Evolutionary conservation across 495 filamentous ascomycete species (phyloP).

Genomic region (Evernia prunastri): DNA sequence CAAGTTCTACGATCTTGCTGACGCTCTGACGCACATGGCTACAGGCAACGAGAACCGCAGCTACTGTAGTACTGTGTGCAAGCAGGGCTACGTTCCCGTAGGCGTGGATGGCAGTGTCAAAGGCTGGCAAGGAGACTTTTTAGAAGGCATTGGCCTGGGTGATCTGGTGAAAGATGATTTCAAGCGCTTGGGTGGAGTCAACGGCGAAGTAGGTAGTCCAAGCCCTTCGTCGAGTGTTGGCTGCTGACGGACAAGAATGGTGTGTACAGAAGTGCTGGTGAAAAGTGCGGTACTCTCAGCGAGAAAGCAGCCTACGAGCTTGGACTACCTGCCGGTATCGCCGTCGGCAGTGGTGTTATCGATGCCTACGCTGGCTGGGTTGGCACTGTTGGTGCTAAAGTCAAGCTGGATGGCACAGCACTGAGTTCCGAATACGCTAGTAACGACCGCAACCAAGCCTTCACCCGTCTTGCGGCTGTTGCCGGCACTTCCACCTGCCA

Average conservation of each 20-base stretch:
- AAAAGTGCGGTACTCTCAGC: conserved; percentile 76
- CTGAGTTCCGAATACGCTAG: conserved; percentile 53
- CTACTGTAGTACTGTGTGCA: conserved; percentile 91
- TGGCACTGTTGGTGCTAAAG: conserved; percentile 94
- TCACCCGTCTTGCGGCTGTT: conserved; percentile 86
- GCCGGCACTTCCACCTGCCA: conserved; percentile 97
- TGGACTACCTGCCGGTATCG: conserved; percentile 80
- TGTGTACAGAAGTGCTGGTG: conserved; percentile 79
- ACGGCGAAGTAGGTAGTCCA: conserved; percentile 76
- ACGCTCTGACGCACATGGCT: conserved; percentile 91
- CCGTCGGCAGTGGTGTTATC: conserved; percentile 92
- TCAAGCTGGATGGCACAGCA: conserved; percentile 57
- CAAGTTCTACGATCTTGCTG: conserved; percentile 92
- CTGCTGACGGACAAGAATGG: conserved; percentile 61
- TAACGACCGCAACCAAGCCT: conserved; percentile 85
- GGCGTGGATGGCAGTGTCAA: conserved; percentile 96
- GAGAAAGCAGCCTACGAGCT: conserved; percentile 77
- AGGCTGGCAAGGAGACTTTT: conserved; percentile 95
- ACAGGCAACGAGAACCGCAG: conserved; percentile 90
- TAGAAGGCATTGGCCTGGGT: conserved; percentile 70
- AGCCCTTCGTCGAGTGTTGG: conserved; percentile 19
- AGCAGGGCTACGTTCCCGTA: conserved; percentile 91
- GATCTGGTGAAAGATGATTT: conserved; percentile 82
- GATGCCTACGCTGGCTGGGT: conserved; percentile 99
- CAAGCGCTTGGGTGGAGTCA: conserved; percentile 84